A percentile compares a stretch with the other conserved stretches of the same genome.
Evolutionary conservation across 352 stramenopile species (phyloP).

Genomic region (Globisporangium carolinianum): DNA sequence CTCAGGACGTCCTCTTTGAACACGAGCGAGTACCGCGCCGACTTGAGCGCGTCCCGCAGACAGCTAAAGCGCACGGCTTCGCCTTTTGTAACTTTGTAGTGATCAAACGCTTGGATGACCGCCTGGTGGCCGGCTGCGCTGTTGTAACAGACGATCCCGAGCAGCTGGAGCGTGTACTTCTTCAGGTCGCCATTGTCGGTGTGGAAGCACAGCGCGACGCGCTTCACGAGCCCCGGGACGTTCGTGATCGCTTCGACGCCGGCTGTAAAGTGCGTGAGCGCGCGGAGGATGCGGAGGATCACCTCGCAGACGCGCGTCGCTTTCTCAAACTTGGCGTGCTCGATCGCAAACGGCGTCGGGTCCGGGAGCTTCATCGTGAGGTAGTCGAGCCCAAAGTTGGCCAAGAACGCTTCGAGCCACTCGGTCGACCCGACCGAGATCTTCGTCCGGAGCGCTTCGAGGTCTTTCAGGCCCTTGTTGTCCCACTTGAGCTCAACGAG

Average conservation of each 20-base stretch:
- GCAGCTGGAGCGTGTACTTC: slow-evolving; percentile 73
- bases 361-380: slow-evolving; percentile 83
- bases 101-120: slow-evolving; percentile 75
- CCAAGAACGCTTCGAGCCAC: slow-evolving; percentile 73
- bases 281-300: slow-evolving; percentile 69
- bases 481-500: slow-evolving; percentile 82
- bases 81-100: slow-evolving; percentile 82
- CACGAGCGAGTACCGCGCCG: slow-evolving; percentile 73
- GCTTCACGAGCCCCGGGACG: slow-evolving; percentile 71
- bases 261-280: slow-evolving; percentile 70
- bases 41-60: slow-evolving; percentile 74
- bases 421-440: slow-evolving; percentile 63
- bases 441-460: slow-evolving; percentile 64
- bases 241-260: slow-evolving; percentile 80
- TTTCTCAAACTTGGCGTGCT: slow-evolving; percentile 75
- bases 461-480: slow-evolving; percentile 67
- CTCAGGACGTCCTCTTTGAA: slow-evolving; percentile 87
- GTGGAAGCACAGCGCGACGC: slow-evolving; percentile 77
- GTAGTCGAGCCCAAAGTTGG: slow-evolving; percentile 74
- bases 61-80: slow-evolving; percentile 78
- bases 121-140: slow-evolving; percentile 72
- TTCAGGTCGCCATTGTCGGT: slow-evolving; percentile 79
- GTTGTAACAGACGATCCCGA: slow-evolving; percentile 85
- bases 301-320: slow-evolving; percentile 68
- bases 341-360: slow-evolving; percentile 72